Evolutionary conservation across 306 rosid species (phyloP), one percentile per base, ranked within the genome.

Genomic region (Sicyos baderoa): DNA sequence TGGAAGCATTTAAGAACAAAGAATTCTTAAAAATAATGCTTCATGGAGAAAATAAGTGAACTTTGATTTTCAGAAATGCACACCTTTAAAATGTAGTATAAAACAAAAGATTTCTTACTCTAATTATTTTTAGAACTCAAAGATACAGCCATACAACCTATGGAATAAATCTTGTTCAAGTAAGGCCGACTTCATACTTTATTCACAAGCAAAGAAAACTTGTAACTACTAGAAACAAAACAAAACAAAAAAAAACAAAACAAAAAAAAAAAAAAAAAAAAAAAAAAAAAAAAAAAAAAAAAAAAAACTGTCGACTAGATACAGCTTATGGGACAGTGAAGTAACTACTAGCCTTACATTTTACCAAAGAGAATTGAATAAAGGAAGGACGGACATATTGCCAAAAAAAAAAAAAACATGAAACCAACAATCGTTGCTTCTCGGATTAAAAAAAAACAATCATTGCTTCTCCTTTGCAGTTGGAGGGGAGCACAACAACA

Each of bases 1-100:
- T n/a, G n/a, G n/a, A n/a, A n/a, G n/a, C n/a, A n/a, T n/a, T n/a
- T 27, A 44, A 44, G 53, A 64, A 64, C 70, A 44, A 7, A 21
- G 70, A 64, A 21, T 19, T 7, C 19, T 21, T 64, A 10, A 19
- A 13, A 64, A 44, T 6, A 32, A 63, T 18, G 29, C 52, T 62
- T 62, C 22, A 22, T 32, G 23, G 4, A 35, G 47, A 60, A 60
- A 60, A 9, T 3, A 29, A 7, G 67, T 62, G 51, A 35, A 60
- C 67, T 37, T 17, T 40, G 6, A 22, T 8, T 9, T 17, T 42
- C 21, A 40, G n/a, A 61, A 61, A 7, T 2, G 48, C 12, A 35
- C 17, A 35, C 1, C 45, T 32, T 35, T 8, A 35, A 61, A 61
- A 35, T 2, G 15, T 16, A 35, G 9, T n/a, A 16, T 32, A 35